These are phyloP conservation scores for Cornus florida DNA, from an alignment of 148 eudicot genomes.

Conservation along the genomic window DNA sequence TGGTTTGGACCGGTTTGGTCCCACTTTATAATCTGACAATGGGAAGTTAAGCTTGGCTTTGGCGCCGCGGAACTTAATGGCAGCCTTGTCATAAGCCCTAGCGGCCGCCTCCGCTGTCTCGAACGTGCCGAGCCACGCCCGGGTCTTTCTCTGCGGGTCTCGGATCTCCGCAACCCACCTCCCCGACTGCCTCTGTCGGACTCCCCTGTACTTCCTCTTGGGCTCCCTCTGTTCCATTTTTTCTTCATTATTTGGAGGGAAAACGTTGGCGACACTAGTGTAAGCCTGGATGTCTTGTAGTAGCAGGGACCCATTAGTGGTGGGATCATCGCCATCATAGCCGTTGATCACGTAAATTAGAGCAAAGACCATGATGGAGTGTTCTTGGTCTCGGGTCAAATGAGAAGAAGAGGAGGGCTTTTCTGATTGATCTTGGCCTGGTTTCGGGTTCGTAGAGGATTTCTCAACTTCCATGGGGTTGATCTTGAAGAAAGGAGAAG, in stretches of 20 bases:
- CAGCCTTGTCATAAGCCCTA: conserved; percentile 56
- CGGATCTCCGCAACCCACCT: conserved; percentile 70
- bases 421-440: no score
- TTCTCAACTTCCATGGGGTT: no score
- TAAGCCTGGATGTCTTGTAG: not conserved
- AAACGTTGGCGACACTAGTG: conserved; percentile 8
- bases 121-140: conserved; percentile 67
- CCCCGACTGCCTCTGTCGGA: conserved; percentile 67
- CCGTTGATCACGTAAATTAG: no score
- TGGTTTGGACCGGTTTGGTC: no score
- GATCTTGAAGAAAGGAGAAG: no score
- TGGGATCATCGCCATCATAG: not conserved
- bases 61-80: conserved; percentile 46
- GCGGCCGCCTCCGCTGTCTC: conserved; percentile 60
- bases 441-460: no score
- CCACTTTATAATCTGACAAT: conserved; percentile 26
- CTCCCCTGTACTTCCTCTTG: conserved; percentile 52
- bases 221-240: conserved; percentile 6
- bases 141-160: conserved; percentile 39
- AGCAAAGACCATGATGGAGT: no score
- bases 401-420: no score
- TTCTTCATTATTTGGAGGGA: conserved; percentile 10
- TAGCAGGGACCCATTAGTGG: no score
- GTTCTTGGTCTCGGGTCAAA: no score
- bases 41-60: conserved; percentile 62